These are phyloP conservation scores for Hansenula lynferdii DNA, from an alignment of 1,139 yeast genomes.

Conservation along the genomic window DNA sequence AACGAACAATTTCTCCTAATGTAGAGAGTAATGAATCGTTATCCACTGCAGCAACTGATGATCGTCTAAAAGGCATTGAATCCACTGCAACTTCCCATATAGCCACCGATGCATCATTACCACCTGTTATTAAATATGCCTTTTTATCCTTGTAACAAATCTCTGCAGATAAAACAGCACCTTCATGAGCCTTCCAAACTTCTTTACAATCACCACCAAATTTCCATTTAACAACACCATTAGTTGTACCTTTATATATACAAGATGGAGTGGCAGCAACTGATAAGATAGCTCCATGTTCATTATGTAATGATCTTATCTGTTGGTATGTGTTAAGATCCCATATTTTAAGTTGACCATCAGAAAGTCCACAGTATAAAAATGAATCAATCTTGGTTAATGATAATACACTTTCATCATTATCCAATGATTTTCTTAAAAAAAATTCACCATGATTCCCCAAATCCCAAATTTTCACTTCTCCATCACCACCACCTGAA, in stretches of 20 bases:
- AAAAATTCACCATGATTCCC: conserved; percentile 4
- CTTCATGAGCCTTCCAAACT: conserved; percentile 37
- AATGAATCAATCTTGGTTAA: conserved; percentile 61
- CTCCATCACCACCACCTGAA: conserved; percentile 90
- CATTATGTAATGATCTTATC: conserved; percentile 51
- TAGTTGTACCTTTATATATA: conserved; percentile 29
- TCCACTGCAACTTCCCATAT: conserved; percentile 48
- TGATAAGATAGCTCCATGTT: conserved; percentile 42
- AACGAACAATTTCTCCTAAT: conserved; percentile 58
- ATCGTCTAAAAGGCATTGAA: conserved; percentile 12
- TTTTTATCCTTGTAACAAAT: conserved; percentile 22
- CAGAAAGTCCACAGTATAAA: conserved; percentile 72
- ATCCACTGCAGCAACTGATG: conserved; percentile 22
- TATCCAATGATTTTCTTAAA: conserved; percentile 35
- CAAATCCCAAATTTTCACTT: conserved; percentile 69
- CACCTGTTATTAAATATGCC: conserved; percentile 47
- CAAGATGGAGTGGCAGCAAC: conserved; percentile 41
- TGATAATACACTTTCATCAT: conserved; percentile 67
- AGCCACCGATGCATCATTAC: conserved; percentile 53
- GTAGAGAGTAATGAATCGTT: conserved; percentile 64
- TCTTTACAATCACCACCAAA: conserved; percentile 34
- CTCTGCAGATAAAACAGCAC: conserved; percentile 31
- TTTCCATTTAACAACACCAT: conserved; percentile 51
- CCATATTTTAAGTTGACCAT: conserved; percentile 75
- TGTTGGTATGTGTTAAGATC: conserved; percentile 77